A percentile compares a stretch with the other conserved stretches of the same genome.
Evolutionary conservation across 768 basidiomycete species (phyloP).

Genomic region (Trametes cingulata): DNA sequence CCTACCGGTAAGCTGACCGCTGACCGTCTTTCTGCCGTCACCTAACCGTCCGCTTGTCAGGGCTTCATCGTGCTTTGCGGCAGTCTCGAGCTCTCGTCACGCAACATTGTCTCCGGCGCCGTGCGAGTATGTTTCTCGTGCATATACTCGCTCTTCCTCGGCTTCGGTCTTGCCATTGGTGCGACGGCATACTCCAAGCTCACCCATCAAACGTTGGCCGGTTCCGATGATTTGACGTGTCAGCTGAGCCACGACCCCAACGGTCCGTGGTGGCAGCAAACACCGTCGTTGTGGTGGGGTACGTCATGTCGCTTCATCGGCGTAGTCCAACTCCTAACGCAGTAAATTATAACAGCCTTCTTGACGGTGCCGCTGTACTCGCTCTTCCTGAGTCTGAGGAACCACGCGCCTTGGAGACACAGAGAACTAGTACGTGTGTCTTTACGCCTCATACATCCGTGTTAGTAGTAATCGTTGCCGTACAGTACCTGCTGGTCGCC

Average conservation of each 20-base stretch:
- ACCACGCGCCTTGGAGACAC: slow-evolving; percentile 58
- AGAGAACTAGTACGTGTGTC: slow-evolving; percentile 52
- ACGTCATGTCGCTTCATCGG: slow-evolving; percentile 24
- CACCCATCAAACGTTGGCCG: slow-evolving; percentile 45
- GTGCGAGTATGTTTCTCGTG: slow-evolving; percentile 80
- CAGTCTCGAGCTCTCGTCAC: slow-evolving; percentile 74
- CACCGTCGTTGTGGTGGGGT: slow-evolving; percentile 76
- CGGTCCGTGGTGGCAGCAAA: slow-evolving; percentile 74
- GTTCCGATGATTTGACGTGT: slow-evolving; percentile 64
- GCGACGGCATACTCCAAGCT: slow-evolving; percentile 65
- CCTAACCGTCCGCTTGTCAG: slow-evolving; percentile 22
- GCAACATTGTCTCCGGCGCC: slow-evolving; percentile 82
- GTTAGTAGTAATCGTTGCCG: neutral
- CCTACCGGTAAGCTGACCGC: slow-evolving; percentile 54
- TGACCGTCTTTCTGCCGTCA: neutral
- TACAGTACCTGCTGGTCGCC: slow-evolving; percentile 50
- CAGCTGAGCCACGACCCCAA: slow-evolving; percentile 50
- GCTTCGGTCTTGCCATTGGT: slow-evolving; percentile 83
- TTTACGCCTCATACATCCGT: neutral
- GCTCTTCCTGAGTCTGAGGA: slow-evolving; percentile 63
- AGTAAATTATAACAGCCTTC: slow-evolving; percentile 47
- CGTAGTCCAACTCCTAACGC: neutral
- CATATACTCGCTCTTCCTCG: slow-evolving; percentile 72
- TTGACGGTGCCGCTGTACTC: slow-evolving; percentile 72
- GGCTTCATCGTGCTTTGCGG: slow-evolving; percentile 74